Base-by-base conservation (phyloP, 345 rosid genomes). In the Salix arbutifolia region DNA sequence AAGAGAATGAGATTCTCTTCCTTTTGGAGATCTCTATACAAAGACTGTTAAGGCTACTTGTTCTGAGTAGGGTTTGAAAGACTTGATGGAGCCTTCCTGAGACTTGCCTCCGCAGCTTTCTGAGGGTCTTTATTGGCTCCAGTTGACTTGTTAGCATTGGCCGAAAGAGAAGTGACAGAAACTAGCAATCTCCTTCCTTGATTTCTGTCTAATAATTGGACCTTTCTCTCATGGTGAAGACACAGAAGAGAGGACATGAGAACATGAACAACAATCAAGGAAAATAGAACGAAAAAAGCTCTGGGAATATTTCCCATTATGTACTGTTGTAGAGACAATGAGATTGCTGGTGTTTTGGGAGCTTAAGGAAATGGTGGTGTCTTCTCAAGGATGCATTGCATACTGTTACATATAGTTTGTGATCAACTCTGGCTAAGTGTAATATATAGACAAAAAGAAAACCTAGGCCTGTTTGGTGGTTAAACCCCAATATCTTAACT, bases 1-100 rank as follows among this genome's bases (percentile, higher is more conserved):
- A 65, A 71, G 76, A 65, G 70, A 62, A 31, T 35, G 18, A 31
- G 26, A 30, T 68, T 61, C 74, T 79, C 74, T 48, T 74, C 67
- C 66, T 46, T 71, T 10, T 26, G 17, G 31, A 56, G 72, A 69
- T 77, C 67, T 75, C 6, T 72, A 75, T 25, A 72, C 53, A 40
- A 70, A 69, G 14, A 44, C 53, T 5, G 48, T 46, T 68, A 71
- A 65, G 31, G 52, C 81, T 70, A 79, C 85, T 85, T 81, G 87
- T 88, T 90, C 77, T 84, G 88, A 64, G 73, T 83, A 42, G 93
- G 91, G 80, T 88, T 90, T 46, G 91, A 76, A 69, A 35, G 82
- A 48, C 87, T 90, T 44, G 82, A 81, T 0, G 91, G 90, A 17
- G 87, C 90, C 68, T 79, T 82, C 77, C 78, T 80, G 13, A 88